Conservation (phyloP, 2,329 filamentous ascomycete genomes). For the Pochonia chlamydosporia region DNA sequence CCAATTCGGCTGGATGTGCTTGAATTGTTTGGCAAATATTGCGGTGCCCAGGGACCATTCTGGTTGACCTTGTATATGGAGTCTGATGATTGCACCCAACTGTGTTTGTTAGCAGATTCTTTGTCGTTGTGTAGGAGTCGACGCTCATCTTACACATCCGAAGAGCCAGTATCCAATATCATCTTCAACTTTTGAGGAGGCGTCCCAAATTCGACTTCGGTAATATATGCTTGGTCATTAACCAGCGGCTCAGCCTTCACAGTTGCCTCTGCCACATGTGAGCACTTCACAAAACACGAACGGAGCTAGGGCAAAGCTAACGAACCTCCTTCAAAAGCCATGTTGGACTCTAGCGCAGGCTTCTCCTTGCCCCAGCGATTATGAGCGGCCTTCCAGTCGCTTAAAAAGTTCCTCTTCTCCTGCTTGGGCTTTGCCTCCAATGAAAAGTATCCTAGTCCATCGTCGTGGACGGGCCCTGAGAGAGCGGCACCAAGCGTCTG, state of each 20-base stretch:
- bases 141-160: conserved; percentile 53
- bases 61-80: conserved; percentile 30
- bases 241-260: conserved; percentile 29
- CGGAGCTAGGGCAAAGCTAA: conserved; percentile 2
- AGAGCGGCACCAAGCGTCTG: not conserved
- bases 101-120: conserved; percentile 16
- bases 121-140: not conserved
- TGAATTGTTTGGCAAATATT: conserved; percentile 40
- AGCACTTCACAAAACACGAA: not conserved
- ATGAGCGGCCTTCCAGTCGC: conserved; percentile 26
- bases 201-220: conserved; percentile 39
- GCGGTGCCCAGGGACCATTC: conserved; percentile 29
- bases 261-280: conserved; percentile 8
- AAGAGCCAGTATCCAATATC: conserved; percentile 49
- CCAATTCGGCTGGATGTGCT: conserved; percentile 34
- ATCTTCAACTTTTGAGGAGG: conserved; percentile 42
- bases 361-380: conserved; percentile 27
- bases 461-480: not conserved
- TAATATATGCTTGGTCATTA: conserved; percentile 37
- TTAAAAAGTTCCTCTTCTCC: conserved; percentile 23
- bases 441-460: conserved; percentile 17
- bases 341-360: conserved; percentile 14
- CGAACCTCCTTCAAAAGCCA: conserved; percentile 27
- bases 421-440: conserved; percentile 18
- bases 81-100: conserved; percentile 50